Base-by-base conservation (phyloP, 441 rosid species). In the Gossypium armourianum region DNA sequence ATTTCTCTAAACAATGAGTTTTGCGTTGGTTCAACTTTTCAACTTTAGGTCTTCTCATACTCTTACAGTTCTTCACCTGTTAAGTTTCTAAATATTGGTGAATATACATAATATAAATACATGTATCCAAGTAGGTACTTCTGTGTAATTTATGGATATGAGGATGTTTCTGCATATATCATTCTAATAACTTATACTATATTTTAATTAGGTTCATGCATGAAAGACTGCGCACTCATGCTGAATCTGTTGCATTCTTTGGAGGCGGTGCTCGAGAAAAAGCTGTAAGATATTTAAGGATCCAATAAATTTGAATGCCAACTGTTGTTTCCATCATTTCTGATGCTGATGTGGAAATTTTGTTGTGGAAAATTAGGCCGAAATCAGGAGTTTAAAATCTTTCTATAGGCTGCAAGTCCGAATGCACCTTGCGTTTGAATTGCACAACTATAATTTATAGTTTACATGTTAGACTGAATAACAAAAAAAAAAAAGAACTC, bases 191-290 rank as follows among this genome's bases (percentile, higher is more conserved):
- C 66, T 67, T 47, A 4, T 17, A 54, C 77, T 29, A 20, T 78
- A 69, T 54, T 5, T 73, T 43, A 63, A 68, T 55, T 71, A 96
- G 99, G 90, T 96, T 96, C 87, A 93, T 93, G 98, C 99, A 93
- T 78, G 99, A 96, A 84, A 87, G 99, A 76, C 78, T 96, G 78
- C 85, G 92, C 67, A 85, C 92, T 10, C 99, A 96, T 87, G 99
- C 98, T 23, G 99, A 96, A 79, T 96, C 98, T 69, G 85, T 96
- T 75, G 99, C 99, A 64, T 96, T 96, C 87, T 96, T 96, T 83
- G 99, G 99, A 72, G 99, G 99, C 67, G 99, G 99, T 75, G 87
- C 92, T 69, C 86, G 98, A 76, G 99, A 96, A 85, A 93, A 87
- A 85, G 85, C 88, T 84, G 99, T 96, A 86, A 96, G 96, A 77